Evolutionary conservation across 129 eudicot genomes (phyloP).

Genomic region (Heracleum sosnowskyi): DNA sequence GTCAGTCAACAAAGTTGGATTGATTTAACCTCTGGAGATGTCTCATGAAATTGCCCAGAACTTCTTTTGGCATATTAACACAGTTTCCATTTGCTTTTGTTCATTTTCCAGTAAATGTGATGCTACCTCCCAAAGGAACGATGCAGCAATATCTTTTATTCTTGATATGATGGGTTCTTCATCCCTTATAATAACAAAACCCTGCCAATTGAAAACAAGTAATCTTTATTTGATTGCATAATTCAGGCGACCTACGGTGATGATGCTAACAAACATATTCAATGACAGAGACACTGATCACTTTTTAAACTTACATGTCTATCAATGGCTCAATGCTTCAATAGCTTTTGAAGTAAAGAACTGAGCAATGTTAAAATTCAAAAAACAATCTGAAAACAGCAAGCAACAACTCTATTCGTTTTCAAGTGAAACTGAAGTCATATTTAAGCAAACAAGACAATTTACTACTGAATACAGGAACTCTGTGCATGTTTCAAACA

Average conservation of each 20-base stretch:
- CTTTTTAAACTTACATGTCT: not conserved
- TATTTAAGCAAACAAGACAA: not conserved
- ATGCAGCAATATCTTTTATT: conserved; percentile 53
- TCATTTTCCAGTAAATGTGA: conserved; percentile 52
- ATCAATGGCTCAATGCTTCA: not conserved
- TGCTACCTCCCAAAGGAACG: conserved; percentile 74
- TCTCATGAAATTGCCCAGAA: conserved; percentile 63
- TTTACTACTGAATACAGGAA: not conserved
- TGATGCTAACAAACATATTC: not conserved
- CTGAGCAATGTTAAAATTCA: not conserved
- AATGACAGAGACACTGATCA: not conserved
- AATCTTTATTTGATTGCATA: not conserved
- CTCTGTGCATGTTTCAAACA: not conserved
- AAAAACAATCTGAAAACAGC: not conserved
- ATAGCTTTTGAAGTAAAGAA: not conserved
- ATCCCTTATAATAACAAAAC: conserved; percentile 61
- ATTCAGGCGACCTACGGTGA: not conserved
- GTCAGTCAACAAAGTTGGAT: not conserved
- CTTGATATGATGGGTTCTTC: conserved; percentile 50
- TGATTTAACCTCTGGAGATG: not conserved
- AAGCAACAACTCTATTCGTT: not conserved
- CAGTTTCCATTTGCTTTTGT: conserved; percentile 47
- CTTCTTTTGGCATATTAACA: conserved; percentile 65
- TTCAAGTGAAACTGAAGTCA: not conserved
- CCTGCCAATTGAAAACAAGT: conserved; percentile 35